These are phyloP conservation scores for Cadophora malorum DNA, from an alignment of 2,329 filamentous ascomycete species.

Conservation along the genomic window DNA sequence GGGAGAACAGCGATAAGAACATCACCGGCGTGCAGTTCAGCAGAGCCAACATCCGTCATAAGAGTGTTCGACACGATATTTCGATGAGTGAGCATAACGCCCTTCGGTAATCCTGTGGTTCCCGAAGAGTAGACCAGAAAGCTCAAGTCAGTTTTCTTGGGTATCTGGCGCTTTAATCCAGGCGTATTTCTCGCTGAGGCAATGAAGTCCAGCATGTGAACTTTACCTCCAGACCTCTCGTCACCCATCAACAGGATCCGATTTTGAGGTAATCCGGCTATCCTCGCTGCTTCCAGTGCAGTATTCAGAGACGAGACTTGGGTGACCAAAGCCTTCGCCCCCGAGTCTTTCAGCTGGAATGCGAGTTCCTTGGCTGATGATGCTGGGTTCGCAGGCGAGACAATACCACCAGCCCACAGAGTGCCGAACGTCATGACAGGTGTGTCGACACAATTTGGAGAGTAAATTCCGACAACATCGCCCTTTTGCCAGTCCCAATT, in stretches of 20 bases:
- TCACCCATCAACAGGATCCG: conserved; percentile 79
- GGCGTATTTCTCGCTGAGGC: conserved; percentile 50
- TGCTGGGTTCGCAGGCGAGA: conserved; percentile 84
- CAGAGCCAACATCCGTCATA: conserved; percentile 60
- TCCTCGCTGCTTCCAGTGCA: conserved; percentile 69
- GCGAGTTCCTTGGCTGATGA: conserved; percentile 85
- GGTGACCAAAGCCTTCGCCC: conserved; percentile 76
- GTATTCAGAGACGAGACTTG: conserved; percentile 68
- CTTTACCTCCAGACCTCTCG: conserved; percentile 48
- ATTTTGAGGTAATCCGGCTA: conserved; percentile 71
- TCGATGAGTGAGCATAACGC: conserved; percentile 82
- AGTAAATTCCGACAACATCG: conserved; percentile 81
- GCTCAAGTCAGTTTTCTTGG: conserved; percentile 69
- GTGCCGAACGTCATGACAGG: conserved; percentile 76
- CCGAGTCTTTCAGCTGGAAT: conserved; percentile 79
- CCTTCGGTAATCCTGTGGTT: conserved; percentile 70
- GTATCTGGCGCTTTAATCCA: conserved; percentile 63
- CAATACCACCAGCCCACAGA: conserved; percentile 79
- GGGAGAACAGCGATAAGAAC: conserved; percentile 72
- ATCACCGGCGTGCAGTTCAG: conserved; percentile 45
- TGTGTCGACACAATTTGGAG: conserved; percentile 84
- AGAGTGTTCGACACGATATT: conserved; percentile 80
- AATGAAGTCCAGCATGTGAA: conserved; percentile 25
- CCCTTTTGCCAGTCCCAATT: conserved; percentile 78
- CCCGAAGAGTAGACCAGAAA: conserved; percentile 73